These are phyloP conservation scores for Penicillium cataractarum DNA, from an alignment of 495 filamentous ascomycete genomes.

Conservation along the genomic window DNA sequence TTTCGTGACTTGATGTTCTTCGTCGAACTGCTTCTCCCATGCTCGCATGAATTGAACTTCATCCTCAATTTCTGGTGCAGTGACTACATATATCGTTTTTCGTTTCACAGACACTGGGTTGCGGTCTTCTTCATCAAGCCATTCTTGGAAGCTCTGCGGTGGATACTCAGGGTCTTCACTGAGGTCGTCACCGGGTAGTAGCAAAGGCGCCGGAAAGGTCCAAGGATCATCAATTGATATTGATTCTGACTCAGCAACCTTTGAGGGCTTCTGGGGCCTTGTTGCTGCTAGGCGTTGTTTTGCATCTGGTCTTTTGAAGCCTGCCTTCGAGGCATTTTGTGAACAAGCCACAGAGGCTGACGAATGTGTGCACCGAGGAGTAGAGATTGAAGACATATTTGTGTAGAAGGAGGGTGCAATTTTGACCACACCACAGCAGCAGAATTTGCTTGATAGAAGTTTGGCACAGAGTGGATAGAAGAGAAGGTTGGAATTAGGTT, in stretches of 20 bases:
- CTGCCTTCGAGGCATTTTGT: conserved; percentile 10
- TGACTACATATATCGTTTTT: conserved; percentile 59
- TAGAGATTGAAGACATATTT: not conserved
- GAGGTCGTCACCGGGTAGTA: conserved; percentile 65
- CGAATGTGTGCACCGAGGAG: conserved; percentile 7
- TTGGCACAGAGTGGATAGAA: not conserved
- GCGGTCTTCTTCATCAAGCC: conserved; percentile 51
- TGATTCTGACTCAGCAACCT: not conserved
- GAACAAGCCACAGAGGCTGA: conserved; percentile 15
- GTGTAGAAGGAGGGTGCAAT: not conserved
- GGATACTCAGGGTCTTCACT: conserved; percentile 55
- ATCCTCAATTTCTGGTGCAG: conserved; percentile 40
- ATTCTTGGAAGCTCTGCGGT: conserved; percentile 60
- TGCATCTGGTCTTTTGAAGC: conserved; percentile 13
- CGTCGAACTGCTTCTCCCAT: not conserved
- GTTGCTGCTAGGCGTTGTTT: conserved; percentile 18
- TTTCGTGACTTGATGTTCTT: conserved; percentile 14
- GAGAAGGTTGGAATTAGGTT: not conserved
- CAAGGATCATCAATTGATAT: conserved; percentile 1
- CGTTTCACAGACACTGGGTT: conserved; percentile 54
- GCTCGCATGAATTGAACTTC: conserved; percentile 36
- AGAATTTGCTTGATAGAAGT: not conserved
- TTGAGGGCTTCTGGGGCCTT: conserved; percentile 4
- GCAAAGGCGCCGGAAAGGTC: conserved; percentile 60
- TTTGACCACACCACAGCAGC: not conserved